Percentiles rank a stretch among this genome's conserved stretches.
Evolutionary conservation across 768 basidiomycete species (phyloP).

Genomic region (Boletus pseudo-olivaceus): DNA sequence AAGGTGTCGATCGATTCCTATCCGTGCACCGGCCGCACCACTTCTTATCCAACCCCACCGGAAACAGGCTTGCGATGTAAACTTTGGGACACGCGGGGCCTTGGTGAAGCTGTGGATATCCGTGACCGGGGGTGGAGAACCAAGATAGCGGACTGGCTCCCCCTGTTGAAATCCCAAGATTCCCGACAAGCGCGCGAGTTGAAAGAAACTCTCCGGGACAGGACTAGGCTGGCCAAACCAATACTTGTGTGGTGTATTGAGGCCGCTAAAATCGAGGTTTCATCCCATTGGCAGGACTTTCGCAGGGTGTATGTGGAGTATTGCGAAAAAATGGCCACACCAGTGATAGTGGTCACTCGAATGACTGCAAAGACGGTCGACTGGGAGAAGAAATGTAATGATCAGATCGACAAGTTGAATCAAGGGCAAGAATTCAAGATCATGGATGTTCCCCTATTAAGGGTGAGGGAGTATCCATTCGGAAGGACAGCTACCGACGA

Average conservation of each 20-base stretch:
- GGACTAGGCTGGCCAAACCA: slow-evolving; percentile 7
- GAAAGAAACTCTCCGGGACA: slow-evolving; percentile 7
- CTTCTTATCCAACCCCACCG: slow-evolving; percentile 3
- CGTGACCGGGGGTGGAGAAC: slow-evolving; percentile 2
- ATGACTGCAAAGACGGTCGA: not conserved
- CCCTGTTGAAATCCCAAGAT: not conserved
- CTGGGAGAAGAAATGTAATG: slow-evolving; percentile 14
- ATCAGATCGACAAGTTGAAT: slow-evolving; percentile 9
- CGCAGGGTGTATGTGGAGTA: slow-evolving; percentile 24
- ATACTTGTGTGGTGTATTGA: slow-evolving; percentile 27
- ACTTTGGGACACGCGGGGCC: slow-evolving; percentile 28
- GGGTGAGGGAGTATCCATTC: slow-evolving; percentile 11
- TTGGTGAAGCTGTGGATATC: slow-evolving; percentile 18
- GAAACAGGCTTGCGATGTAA: slow-evolving; percentile 4
- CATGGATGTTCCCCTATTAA: slow-evolving; percentile 1
- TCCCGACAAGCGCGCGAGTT: slow-evolving; percentile 19
- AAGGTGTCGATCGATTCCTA: slow-evolving; percentile 15
- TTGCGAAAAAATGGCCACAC: slow-evolving; percentile 18
- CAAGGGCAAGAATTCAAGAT: not conserved
- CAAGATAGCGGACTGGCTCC: slow-evolving; percentile 11
- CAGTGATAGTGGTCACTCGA: slow-evolving; percentile 19
- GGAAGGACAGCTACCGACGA: not conserved
- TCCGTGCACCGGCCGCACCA: slow-evolving; percentile 17
- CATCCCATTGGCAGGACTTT: slow-evolving; percentile 18
- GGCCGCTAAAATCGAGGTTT: slow-evolving; percentile 17